A percentile compares a stretch with the other conserved stretches of the same genome.
These are phyloP conservation scores for Trichoderma sp. DNA, from an alignment of 2,329 filamentous ascomycete genomes.

Conservation along the genomic window DNA sequence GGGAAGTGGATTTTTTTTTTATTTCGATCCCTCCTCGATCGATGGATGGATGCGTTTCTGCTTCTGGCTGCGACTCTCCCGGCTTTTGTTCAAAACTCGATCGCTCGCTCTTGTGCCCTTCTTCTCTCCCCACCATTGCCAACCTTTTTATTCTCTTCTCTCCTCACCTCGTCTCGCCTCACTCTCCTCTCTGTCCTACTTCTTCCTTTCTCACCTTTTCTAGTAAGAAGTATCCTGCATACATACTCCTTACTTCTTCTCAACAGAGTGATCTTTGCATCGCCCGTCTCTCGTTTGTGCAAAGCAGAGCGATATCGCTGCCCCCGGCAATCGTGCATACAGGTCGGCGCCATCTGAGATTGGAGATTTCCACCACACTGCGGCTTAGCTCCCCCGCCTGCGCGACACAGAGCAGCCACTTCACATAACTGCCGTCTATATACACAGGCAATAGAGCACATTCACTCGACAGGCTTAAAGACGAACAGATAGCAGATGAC, in stretches of 20 bases:
- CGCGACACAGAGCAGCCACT: slow-evolving; percentile 11
- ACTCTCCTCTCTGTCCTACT: neutral
- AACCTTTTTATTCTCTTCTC: slow-evolving; percentile 30
- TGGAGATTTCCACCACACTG: slow-evolving; percentile 8
- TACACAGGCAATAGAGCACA: neutral
- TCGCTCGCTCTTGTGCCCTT: slow-evolving; percentile 34
- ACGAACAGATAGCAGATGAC: neutral
- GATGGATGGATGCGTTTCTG: slow-evolving; percentile 40
- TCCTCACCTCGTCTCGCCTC: slow-evolving; percentile 15
- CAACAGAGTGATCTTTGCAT: neutral
- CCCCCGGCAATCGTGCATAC: slow-evolving; percentile 11
- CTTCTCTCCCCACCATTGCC: slow-evolving; percentile 24
- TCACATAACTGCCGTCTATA: neutral
- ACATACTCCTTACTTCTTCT: neutral
- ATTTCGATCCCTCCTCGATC: slow-evolving; percentile 45
- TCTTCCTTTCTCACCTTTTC: neutral
- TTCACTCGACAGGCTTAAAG: neutral
- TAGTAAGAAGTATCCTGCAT: neutral
- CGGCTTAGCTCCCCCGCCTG: slow-evolving; percentile 4
- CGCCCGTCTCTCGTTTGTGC: slow-evolving; percentile 15
- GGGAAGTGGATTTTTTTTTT: slow-evolving; percentile 23
- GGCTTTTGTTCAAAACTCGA: slow-evolving; percentile 38
- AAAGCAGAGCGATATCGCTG: neutral
- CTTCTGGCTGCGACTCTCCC: slow-evolving; percentile 39
- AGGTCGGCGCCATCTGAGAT: slow-evolving; percentile 15